phyloP scores from a whole-genome alignment of 1,284 basidiomycete genomes.

The Ustilago vetiveriae region DNA sequence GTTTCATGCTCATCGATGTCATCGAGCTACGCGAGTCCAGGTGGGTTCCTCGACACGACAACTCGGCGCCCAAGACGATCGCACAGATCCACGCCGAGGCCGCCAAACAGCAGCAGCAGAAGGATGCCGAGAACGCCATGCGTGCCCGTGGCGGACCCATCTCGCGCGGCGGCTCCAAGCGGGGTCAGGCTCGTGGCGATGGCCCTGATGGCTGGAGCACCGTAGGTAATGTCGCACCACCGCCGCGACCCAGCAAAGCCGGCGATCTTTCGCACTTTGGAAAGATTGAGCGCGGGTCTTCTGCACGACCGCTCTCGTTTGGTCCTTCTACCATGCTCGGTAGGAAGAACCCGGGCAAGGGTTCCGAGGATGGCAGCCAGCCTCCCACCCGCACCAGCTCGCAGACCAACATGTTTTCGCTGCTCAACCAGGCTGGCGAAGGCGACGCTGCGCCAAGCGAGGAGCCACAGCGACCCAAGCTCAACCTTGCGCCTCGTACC shows the following conservation, averaged over 20 bases:
- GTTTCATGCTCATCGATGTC: constrained; percentile 94
- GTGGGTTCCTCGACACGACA: constrained; percentile 80
- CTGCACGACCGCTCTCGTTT: constrained; percentile 72
- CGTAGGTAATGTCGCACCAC: constrained; percentile 72
- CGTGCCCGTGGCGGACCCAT: constrained; percentile 76
- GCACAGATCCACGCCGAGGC: constrained; percentile 84
- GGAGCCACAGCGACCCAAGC: constrained; percentile 76
- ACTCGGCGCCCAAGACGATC: constrained; percentile 85
- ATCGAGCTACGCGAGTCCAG: constrained; percentile 85
- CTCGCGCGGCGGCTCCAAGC: constrained; percentile 83
- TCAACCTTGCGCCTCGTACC: constrained; percentile 76
- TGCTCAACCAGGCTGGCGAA: constrained; percentile 53
- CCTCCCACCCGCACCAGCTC: constrained; percentile 81
- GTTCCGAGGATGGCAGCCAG: constrained; percentile 71
- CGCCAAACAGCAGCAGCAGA: constrained; percentile 69
- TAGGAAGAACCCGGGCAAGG: constrained; percentile 73
- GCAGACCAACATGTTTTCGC: constrained; percentile 82
- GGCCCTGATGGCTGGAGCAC: constrained; percentile 83
- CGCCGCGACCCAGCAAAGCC: constrained; percentile 76
- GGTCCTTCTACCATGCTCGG: constrained; percentile 77
- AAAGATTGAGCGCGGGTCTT: constrained; percentile 70
- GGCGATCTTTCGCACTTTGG: constrained; percentile 88
- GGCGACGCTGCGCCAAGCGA: constrained; percentile 58
- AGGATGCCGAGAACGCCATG: constrained; percentile 45
- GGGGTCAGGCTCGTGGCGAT: constrained; percentile 73